A percentile compares a stretch with the other conserved stretches of the same genome.
phyloP scores from a whole-genome alignment of 352 stramenopile species.

The Globisporangium parvum region DNA sequence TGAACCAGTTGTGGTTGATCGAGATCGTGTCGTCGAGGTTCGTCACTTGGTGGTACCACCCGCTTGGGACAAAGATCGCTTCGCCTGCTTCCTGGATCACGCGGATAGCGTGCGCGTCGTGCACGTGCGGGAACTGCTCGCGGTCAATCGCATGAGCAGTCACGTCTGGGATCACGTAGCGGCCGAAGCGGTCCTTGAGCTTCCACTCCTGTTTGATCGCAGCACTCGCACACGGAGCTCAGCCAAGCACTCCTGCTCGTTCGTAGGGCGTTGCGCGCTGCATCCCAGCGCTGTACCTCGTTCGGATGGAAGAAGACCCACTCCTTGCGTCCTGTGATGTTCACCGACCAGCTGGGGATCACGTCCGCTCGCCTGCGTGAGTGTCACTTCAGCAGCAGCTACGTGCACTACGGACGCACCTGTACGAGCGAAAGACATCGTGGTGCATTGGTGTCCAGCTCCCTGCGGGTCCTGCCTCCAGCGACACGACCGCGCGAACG shows the following conservation, averaged over 20 bases:
- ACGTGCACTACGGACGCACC: slow-evolving; percentile 20
- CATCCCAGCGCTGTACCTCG: slow-evolving; percentile 28
- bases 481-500: not conserved
- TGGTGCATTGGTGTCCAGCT: slow-evolving; percentile 93
- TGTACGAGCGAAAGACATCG: slow-evolving; percentile 96
- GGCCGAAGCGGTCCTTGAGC: slow-evolving; percentile 67
- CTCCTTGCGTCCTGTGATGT: slow-evolving; percentile 92
- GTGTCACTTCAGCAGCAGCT: not conserved
- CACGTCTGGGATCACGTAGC: slow-evolving; percentile 48
- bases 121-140: slow-evolving; percentile 47
- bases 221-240: not conserved
- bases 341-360: slow-evolving; percentile 90
- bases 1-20: slow-evolving; percentile 98
- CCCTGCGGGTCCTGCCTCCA: slow-evolving; percentile 54
- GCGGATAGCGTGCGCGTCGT: slow-evolving; percentile 34
- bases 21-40: slow-evolving; percentile 93
- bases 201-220: slow-evolving; percentile 33
- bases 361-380: not conserved
- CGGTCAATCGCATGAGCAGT: slow-evolving; percentile 34
- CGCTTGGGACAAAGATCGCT: slow-evolving; percentile 95
- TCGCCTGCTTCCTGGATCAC: slow-evolving; percentile 63
- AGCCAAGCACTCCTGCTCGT: not conserved
- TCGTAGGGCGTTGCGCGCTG: too few species aligned
- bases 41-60: slow-evolving; percentile 94
- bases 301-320: slow-evolving; percentile 89